Percentiles rank a stretch among this genome's conserved stretches.
These are phyloP conservation scores for Rosa chinensis DNA, from an alignment of 306 rosid genomes.

Conservation along the genomic window DNA sequence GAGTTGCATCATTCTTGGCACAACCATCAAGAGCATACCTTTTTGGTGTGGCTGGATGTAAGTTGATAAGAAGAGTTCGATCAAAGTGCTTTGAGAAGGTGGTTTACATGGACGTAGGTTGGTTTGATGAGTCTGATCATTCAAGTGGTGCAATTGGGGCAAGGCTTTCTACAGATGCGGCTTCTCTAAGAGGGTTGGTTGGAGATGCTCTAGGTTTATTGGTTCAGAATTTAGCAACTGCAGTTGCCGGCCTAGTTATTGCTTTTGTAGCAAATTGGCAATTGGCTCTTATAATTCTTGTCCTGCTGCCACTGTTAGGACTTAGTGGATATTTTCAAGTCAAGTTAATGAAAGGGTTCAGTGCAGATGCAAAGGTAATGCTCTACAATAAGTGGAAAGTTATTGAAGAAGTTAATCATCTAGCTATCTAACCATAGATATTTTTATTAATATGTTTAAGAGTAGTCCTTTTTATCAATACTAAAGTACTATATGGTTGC, in stretches of 20 bases:
- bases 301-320: background rate
- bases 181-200: constrained; percentile 56
- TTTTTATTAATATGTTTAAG: background rate
- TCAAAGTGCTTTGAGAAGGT: constrained; percentile 66
- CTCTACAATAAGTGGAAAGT: background rate
- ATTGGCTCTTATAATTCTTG: background rate
- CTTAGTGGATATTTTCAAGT: background rate
- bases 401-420: background rate
- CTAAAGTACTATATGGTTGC: background rate
- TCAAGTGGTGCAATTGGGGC: constrained; percentile 81
- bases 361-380: constrained; percentile 22
- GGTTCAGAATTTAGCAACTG: constrained; percentile 49
- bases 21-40: constrained; percentile 51
- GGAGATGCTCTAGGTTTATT: constrained; percentile 72
- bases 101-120: constrained; percentile 68
- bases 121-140: constrained; percentile 72
- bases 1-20: constrained; percentile 35
- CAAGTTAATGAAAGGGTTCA: constrained; percentile 5
- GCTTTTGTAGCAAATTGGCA: constrained; percentile 12
- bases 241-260: background rate
- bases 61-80: constrained; percentile 60
- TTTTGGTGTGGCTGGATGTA: constrained; percentile 71
- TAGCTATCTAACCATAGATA: background rate
- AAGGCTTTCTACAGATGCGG: constrained; percentile 76
- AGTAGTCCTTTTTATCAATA: background rate